phyloP scores from a whole-genome alignment of 495 filamentous ascomycete species.

The Hypomontagnella monticulosa region DNA sequence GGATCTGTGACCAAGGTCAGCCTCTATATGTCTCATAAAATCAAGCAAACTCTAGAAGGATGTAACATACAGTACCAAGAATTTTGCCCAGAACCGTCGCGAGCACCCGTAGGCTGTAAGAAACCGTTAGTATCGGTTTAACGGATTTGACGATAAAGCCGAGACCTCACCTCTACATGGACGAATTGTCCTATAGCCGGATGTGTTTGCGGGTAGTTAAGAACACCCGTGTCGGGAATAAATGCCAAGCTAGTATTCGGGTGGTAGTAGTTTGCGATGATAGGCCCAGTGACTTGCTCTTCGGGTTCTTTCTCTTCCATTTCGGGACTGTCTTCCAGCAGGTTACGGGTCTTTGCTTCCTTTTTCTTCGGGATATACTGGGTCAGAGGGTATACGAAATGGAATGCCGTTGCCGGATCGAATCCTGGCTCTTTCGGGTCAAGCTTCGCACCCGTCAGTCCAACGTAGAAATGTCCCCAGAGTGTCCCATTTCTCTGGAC shows the following conservation, averaged over 20 bases:
- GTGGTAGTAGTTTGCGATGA: slow-evolving; percentile 88
- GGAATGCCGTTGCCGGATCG: slow-evolving; percentile 76
- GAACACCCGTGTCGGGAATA: slow-evolving; percentile 79
- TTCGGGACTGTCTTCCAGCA: slow-evolving; percentile 71
- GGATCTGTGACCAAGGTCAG: slow-evolving; percentile 60
- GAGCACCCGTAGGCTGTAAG: slow-evolving; percentile 62
- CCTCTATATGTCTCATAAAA: background rate
- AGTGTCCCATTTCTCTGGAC: slow-evolving; percentile 94
- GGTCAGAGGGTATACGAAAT: slow-evolving; percentile 86
- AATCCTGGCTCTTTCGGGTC: slow-evolving; percentile 79
- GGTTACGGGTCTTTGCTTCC: slow-evolving; percentile 85
- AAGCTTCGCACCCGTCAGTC: slow-evolving; percentile 72
- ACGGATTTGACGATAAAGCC: background rate
- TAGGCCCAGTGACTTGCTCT: slow-evolving; percentile 66
- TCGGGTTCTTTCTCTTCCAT: slow-evolving; percentile 58
- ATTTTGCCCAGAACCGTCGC: slow-evolving; percentile 85
- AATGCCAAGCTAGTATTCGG: slow-evolving; percentile 91
- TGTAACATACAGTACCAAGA: slow-evolving; percentile 83
- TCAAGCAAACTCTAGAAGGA: background rate
- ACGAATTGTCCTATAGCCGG: slow-evolving; percentile 80
- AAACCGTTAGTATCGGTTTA: slow-evolving; percentile 26
- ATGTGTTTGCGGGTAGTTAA: slow-evolving; percentile 72
- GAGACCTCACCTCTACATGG: slow-evolving; percentile 67
- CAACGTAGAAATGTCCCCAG: slow-evolving; percentile 93
- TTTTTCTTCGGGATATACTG: slow-evolving; percentile 94